Base-by-base conservation (phyloP, 1,284 basidiomycete species). In the Cryptococcus maquisensis region DNA sequence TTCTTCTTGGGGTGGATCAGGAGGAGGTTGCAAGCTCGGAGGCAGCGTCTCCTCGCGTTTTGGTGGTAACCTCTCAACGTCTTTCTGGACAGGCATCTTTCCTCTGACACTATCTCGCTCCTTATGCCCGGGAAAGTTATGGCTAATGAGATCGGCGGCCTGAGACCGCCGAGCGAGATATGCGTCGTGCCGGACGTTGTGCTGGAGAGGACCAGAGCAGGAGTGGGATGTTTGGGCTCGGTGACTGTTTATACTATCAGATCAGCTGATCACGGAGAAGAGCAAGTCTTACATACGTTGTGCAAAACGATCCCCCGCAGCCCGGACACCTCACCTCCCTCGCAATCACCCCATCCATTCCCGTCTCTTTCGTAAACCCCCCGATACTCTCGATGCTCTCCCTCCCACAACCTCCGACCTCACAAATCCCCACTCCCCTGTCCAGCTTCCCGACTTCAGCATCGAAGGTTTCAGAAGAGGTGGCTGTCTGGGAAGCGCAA, bases 361-460 rank as follows among this genome's bases (percentile, higher is more conserved):
- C 62, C n/a, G 47, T 44, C 12, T n/a, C 37, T 40, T 16, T 39
- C 15, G 36, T 24, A 9, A 61, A 36, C 1, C 69, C 72, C 4
- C 59, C 66, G 13, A 73, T 53, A 13, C 59, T 61, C 56, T 71
- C 67, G 5, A 75, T 69, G 20, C 65, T 68, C 49, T 69, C 61
- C 21, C 57, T 51, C 10, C 48, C 51, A 51, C 73, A 75, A 2
- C 59, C 62, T 2, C 32, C 23, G 1, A 57, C 21, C 6, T 61
- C 59, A 41, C 73, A 75, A 20, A 23, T 41, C 3, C 54, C 60
- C 32, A 61, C 57, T 3, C 54, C 39, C 18, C 60, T 57, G 21
- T 51, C 49, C 55, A 46, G 51, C 56, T 49, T 55, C 4, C 24
- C 54, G 18, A 49, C 50, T 15, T 21, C 49, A 16, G 10, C 32